Base-by-base conservation (phyloP, 2,329 filamentous ascomycete genomes). In the Botryosphaeria dothidea region DNA sequence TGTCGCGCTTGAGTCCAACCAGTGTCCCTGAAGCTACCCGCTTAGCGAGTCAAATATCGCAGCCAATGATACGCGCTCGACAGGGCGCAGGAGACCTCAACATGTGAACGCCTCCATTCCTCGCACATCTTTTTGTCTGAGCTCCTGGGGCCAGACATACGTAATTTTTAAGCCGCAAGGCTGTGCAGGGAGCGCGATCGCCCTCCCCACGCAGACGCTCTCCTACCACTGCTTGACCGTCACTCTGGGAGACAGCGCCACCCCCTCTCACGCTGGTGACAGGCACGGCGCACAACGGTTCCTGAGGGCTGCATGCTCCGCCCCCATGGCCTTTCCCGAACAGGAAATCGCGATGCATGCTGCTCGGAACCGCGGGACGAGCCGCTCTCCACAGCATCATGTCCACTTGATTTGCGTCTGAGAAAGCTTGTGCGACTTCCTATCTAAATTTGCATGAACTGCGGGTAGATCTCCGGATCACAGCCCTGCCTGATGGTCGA, bases 131-230 rank as follows among this genome's bases (percentile, higher is more conserved):
- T n/a, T n/a, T n/a, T n/a, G n/a, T n/a, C n/a, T n/a, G n/a, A n/a
- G n/a, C n/a, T n/a, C n/a, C n/a, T n/a, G n/a, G n/a, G n/a, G n/a
- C n/a, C n/a, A 15, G 36, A 13, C 13, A 58, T 58, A 36, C 54
- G 54, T 45, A 58, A 58, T 58, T 23, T 41, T 46, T 45, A 17
- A 60, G 56, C 56, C 56, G 56, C 56, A 52, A 52, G 49, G 49
- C 49, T 29, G 49, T 52, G 49, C 49, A 46, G 34, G 38, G 41
- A 46, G 38, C 27, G 13, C 38, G 56, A 60, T 60, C 56, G 34
- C 34, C 38, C 23, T 60, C 56, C 56, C 56, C 56, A 31, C 56
- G 9, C 13, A 17, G n/a, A n/a, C n/a, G n/a, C n/a, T n/a, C n/a
- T n/a, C n/a, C n/a, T n/a, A n/a, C n/a, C n/a, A n/a, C n/a, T n/a